phyloP scores from a whole-genome alignment of 805 yeast genomes.

The Nakazawaea wyomingensis region DNA sequence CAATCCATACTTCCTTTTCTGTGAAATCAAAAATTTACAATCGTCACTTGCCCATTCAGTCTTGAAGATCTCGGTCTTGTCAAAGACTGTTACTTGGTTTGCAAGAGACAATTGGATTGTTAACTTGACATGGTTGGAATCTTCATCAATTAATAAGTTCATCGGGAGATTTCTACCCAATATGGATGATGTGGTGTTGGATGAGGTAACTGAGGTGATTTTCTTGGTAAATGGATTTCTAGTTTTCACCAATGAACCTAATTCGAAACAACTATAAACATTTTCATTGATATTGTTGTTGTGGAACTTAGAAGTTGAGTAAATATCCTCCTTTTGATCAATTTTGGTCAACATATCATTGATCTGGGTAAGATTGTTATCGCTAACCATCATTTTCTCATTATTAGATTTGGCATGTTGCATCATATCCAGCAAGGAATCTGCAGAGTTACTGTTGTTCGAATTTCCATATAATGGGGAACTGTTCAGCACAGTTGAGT shows the following conservation, averaged over 20 bases:
- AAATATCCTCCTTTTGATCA: not conserved
- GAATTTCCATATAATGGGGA: not conserved
- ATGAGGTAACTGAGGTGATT: no score
- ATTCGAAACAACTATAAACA: conserved; percentile 13
- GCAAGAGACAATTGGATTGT: conserved; percentile 19
- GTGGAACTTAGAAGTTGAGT: conserved; percentile 1
- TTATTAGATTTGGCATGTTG: not conserved
- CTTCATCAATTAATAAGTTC: conserved; percentile 22
- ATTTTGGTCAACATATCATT: conserved; percentile 12
- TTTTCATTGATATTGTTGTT: not conserved
- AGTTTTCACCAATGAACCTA: conserved; percentile 18
- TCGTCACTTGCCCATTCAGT: conserved; percentile 9
- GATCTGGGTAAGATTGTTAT: conserved; percentile 9
- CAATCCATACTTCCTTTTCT: conserved; percentile 10
- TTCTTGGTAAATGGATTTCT: conserved; percentile 19
- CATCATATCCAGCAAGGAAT: not conserved
- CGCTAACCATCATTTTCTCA: not conserved
- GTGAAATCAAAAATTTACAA: conserved; percentile 9
- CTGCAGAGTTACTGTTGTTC: not conserved
- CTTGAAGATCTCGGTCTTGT: conserved; percentile 2
- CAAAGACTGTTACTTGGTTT: not conserved
- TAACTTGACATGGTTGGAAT: conserved; percentile 19
- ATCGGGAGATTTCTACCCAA: conserved; percentile 5
- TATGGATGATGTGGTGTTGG: not conserved
- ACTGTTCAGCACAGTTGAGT: not conserved